phyloP scores from a whole-genome alignment of 2,329 filamentous ascomycete genomes.

The Aspergillus alliaceus region DNA sequence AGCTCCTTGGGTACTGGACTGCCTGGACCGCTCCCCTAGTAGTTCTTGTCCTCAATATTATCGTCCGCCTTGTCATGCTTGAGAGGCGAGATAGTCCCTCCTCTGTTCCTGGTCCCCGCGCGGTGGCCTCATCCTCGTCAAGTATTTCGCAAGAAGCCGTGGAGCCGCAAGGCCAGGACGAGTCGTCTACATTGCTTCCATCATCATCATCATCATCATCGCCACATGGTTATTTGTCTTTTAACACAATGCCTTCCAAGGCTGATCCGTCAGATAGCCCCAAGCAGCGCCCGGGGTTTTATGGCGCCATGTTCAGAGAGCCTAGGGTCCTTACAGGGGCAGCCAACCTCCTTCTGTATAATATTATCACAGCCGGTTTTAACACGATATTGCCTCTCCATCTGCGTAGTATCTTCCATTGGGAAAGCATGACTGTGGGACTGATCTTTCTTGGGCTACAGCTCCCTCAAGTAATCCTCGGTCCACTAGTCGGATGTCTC shows the following conservation, averaged over 20 bases:
- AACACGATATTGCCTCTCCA: conserved; percentile 26
- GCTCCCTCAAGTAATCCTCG: conserved; percentile 14
- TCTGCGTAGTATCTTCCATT: conserved; percentile 20
- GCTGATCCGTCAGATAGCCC: too few relatives aligned
- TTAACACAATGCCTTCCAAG: too few relatives aligned
- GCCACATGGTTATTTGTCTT: too few relatives aligned
- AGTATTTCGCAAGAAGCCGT: neutral
- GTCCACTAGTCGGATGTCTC: conserved; percentile 16
- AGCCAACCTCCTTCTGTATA: conserved; percentile 6
- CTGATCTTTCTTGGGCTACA: conserved; percentile 21
- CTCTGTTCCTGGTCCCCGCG: too few relatives aligned
- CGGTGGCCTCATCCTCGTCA: too few relatives aligned
- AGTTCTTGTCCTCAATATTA: conserved; percentile 22
- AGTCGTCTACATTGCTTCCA: too few relatives aligned
- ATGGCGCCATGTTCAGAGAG: conserved; percentile 13
- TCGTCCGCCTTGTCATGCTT: conserved; percentile 26
- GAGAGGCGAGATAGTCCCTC: conserved; percentile 6
- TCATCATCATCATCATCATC: too few relatives aligned
- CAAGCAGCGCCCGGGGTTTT: conserved; percentile 9
- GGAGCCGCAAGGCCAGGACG: too few relatives aligned
- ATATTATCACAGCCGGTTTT: conserved; percentile 17
- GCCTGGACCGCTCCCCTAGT: conserved; percentile 20
- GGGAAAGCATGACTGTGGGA: conserved; percentile 17
- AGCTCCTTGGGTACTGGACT: conserved; percentile 22
- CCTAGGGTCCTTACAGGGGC: conserved; percentile 13